phyloP scores from a whole-genome alignment of 352 stramenopile genomes.

The Pythium monospermum region DNA sequence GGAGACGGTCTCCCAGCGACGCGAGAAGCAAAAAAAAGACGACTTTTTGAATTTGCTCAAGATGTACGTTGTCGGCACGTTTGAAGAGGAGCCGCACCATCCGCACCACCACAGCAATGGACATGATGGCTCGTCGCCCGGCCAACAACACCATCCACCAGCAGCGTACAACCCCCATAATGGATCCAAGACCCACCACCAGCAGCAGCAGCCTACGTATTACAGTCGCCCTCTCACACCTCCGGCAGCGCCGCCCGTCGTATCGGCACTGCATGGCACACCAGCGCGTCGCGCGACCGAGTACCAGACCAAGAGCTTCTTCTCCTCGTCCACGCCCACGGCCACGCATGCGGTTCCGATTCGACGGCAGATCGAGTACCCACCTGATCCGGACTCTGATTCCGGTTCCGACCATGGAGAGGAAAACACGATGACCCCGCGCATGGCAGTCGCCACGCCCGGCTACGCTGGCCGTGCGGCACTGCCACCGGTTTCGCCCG shows the following conservation, averaged over 20 bases:
- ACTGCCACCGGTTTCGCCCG: conserved; percentile 10
- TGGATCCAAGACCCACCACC: conserved; percentile 2
- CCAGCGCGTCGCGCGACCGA: conserved; percentile 12
- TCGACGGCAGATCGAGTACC: conserved; percentile 19
- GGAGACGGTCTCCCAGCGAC: conserved; percentile 33
- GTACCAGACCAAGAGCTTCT: conserved; percentile 17
- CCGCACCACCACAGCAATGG: too few relatives aligned
- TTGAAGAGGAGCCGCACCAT: conserved; percentile 32
- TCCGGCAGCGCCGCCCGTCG: conserved; percentile 1
- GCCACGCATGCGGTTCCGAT: not conserved
- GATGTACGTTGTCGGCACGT: conserved; percentile 62
- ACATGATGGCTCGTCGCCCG: too few relatives aligned
- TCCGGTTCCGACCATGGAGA: conserved; percentile 51
- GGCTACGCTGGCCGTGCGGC: conserved; percentile 1
- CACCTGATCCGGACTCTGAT: conserved; percentile 32
- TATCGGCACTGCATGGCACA: conserved; percentile 8
- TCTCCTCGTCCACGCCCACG: conserved; percentile 5
- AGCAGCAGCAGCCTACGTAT: conserved; percentile 12
- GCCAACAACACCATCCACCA: too few relatives aligned
- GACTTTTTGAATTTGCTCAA: conserved; percentile 60
- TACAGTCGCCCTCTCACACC: conserved; percentile 11
- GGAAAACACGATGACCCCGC: conserved; percentile 16
- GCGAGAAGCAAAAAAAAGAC: conserved; percentile 59
- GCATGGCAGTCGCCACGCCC: conserved; percentile 6
- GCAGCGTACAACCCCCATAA: conserved; percentile 6